Percentiles rank a stretch among this genome's conserved stretches.
phyloP scores from a whole-genome alignment of 164 flowering plant genomes.

The Echeveria elegans region DNA sequence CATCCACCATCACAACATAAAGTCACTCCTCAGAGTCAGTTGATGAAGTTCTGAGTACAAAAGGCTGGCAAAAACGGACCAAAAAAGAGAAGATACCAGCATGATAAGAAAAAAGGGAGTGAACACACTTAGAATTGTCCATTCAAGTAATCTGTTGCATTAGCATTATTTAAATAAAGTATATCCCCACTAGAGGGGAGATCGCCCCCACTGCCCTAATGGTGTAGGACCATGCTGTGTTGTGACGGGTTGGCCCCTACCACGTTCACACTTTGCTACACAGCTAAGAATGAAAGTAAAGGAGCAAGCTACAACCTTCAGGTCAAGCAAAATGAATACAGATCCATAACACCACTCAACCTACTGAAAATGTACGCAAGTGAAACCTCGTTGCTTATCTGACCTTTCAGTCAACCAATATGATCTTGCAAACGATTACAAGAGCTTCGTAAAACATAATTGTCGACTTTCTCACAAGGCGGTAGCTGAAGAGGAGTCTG shows the following conservation, averaged over 20 bases:
- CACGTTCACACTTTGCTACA: slow-evolving; percentile 31
- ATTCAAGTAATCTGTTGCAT: slow-evolving; percentile 13
- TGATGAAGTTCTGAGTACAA: neutral
- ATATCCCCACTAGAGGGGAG: slow-evolving; percentile 11
- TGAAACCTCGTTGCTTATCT: too few species aligned
- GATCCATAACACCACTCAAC: too few species aligned
- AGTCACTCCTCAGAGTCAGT: neutral
- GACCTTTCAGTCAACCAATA: too few species aligned
- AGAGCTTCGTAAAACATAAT: too few species aligned
- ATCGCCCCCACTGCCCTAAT: slow-evolving; percentile 14
- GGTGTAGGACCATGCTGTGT: slow-evolving; percentile 6
- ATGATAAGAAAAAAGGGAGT: slow-evolving; percentile 8
- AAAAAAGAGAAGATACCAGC: slow-evolving; percentile 3
- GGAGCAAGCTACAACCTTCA: too few species aligned
- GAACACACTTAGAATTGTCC: slow-evolving; percentile 5
- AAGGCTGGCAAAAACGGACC: neutral
- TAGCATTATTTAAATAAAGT: neutral
- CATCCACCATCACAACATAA: neutral
- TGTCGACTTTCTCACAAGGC: too few species aligned
- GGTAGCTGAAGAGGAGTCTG: too few species aligned
- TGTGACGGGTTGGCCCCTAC: slow-evolving; percentile 18
- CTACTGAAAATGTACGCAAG: too few species aligned
- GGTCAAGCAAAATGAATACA: too few species aligned
- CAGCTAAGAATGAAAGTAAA: slow-evolving; percentile 41
- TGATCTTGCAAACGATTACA: too few species aligned